Evolutionary conservation across 2,329 filamentous ascomycete genomes (phyloP).

Genomic region (Eurotiales sp.): DNA sequence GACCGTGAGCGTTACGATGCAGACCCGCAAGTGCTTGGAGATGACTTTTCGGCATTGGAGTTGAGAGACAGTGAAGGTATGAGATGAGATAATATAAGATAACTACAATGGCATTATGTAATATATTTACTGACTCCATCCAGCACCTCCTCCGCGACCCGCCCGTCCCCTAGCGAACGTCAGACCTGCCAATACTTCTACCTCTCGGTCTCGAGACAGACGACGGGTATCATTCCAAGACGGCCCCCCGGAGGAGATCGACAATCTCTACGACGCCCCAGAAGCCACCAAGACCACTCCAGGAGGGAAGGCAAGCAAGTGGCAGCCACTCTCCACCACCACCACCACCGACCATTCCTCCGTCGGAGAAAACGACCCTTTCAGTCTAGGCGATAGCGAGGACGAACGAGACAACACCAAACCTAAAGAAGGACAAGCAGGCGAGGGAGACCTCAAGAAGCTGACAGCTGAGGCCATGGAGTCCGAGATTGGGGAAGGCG

Average conservation of each 20-base stretch:
- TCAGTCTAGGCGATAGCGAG: slow-evolving; percentile 92
- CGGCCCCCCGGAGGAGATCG: slow-evolving; percentile 73
- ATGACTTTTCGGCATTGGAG: slow-evolving; percentile 74
- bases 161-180: slow-evolving; percentile 70
- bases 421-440: slow-evolving; percentile 55
- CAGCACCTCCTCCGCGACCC: slow-evolving; percentile 52
- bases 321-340: slow-evolving; percentile 85
- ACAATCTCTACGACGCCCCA: slow-evolving; percentile 65
- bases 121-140: slow-evolving; percentile 1
- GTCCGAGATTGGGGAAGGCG: slow-evolving; percentile 32
- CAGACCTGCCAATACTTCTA: slow-evolving; percentile 71
- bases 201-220: slow-evolving; percentile 51
- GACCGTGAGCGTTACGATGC: slow-evolving; percentile 93
- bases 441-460: slow-evolving; percentile 57
- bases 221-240: slow-evolving; percentile 58
- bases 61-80: slow-evolving; percentile 59
- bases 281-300: slow-evolving; percentile 52
- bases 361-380: slow-evolving; percentile 87
- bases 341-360: slow-evolving; percentile 73
- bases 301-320: slow-evolving; percentile 79
- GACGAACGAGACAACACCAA: slow-evolving; percentile 79
- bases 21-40: slow-evolving; percentile 82
- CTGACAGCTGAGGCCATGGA: slow-evolving; percentile 52
- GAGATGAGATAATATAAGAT: too few relatives aligned
- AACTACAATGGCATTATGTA: not conserved